These are phyloP conservation scores for Yamadazyma atmosphaerica DNA, from an alignment of 1,139 yeast species.

Conservation along the genomic window DNA sequence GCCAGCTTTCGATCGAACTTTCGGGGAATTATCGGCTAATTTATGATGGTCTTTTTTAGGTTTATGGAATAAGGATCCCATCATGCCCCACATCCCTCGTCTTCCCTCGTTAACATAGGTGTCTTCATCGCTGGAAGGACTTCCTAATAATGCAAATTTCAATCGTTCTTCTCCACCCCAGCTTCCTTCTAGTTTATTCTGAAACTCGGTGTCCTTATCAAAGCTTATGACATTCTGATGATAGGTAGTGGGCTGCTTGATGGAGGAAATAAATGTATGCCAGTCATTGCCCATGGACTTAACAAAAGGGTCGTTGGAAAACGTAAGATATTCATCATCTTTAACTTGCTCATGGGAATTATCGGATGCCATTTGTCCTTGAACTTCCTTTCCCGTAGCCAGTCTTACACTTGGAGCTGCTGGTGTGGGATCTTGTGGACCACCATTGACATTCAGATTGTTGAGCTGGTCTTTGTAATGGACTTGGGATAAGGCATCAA, in stretches of 20 bases:
- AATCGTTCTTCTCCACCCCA: conserved; percentile 77
- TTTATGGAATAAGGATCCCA: conserved; percentile 6
- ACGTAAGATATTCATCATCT: conserved; percentile 35
- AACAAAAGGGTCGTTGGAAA: conserved; percentile 42
- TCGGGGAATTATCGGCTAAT: conserved; percentile 25
- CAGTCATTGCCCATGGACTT: conserved; percentile 39
- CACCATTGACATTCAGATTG: conserved; percentile 29
- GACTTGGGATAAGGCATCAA: conserved; percentile 52
- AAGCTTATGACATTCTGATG: conserved; percentile 27
- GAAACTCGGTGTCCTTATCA: conserved; percentile 23
- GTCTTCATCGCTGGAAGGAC: conserved; percentile 29
- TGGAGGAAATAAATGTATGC: conserved; percentile 37
- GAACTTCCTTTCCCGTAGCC: no score
- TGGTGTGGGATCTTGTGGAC: conserved; percentile 13
- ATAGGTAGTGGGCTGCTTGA: conserved; percentile 39
- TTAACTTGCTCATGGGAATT: background rate
- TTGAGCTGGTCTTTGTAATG: conserved; percentile 40
- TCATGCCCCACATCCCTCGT: conserved; percentile 9
- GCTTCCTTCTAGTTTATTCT: conserved; percentile 33
- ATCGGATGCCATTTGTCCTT: background rate
- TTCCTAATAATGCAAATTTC: conserved; percentile 52
- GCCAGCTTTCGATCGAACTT: conserved; percentile 56
- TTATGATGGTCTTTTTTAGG: conserved; percentile 4
- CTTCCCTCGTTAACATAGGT: conserved; percentile 21
- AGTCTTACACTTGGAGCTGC: no score